Evolutionary conservation across 2,329 filamentous ascomycete species (phyloP).

Genomic region (Aureobasidium zeae): DNA sequence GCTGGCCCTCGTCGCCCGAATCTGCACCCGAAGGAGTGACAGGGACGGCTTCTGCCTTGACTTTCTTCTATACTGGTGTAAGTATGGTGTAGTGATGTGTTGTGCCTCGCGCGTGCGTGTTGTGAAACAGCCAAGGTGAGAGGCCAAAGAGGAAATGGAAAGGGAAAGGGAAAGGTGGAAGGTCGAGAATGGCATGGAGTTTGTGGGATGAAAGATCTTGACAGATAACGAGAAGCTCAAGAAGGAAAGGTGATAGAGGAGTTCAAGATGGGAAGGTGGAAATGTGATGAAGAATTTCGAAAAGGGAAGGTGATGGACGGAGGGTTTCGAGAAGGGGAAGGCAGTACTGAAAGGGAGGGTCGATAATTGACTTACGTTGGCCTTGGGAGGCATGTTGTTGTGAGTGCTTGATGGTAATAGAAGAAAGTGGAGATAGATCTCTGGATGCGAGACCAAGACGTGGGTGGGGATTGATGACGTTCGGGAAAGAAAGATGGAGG

Average conservation of each 20-base stretch:
- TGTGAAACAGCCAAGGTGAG: neutral
- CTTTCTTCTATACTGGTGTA: constrained; percentile 10
- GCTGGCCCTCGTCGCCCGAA: constrained; percentile 13
- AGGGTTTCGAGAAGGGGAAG: neutral
- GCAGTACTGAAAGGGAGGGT: neutral
- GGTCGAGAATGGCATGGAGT: no score
- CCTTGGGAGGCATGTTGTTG: constrained; percentile 12
- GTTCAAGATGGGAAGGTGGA: neutral
- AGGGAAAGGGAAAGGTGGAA: neutral
- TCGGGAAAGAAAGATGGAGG: constrained; percentile 1
- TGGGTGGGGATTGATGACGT: neutral
- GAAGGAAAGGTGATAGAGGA: neutral
- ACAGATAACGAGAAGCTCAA: neutral
- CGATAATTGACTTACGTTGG: constrained; percentile 6
- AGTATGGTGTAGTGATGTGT: neutral
- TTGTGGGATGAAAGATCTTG: no score
- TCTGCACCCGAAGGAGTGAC: constrained; percentile 17
- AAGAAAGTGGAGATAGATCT: neutral
- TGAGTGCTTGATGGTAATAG: neutral
- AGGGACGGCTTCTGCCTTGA: constrained; percentile 1
- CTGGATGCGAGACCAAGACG: neutral
- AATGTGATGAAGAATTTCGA: neutral
- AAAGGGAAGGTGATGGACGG: neutral
- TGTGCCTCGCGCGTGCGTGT: no score
- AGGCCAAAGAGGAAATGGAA: neutral